Evolutionary conservation across 1,284 basidiomycete species (phyloP).

Genomic region (Somion occarium): DNA sequence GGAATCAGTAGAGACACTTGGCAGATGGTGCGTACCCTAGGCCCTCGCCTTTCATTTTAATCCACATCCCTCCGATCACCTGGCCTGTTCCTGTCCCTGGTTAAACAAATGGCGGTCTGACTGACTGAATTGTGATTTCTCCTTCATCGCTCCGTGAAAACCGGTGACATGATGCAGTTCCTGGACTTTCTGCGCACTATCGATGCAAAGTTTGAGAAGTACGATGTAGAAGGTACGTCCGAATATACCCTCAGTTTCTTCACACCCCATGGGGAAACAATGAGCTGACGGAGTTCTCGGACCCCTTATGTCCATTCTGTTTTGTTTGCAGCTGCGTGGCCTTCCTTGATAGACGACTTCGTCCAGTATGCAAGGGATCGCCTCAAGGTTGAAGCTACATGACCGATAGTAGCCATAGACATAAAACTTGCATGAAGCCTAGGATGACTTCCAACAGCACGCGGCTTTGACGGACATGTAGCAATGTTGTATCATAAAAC

Average conservation of each 20-base stretch:
- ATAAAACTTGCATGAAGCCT: too few species aligned
- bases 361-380: slow-evolving; percentile 62
- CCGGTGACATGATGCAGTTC: slow-evolving; percentile 43
- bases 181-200: slow-evolving; percentile 80
- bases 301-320: too few species aligned
- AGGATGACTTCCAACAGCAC: too few species aligned
- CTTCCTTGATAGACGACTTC: slow-evolving; percentile 85
- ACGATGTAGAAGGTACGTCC: slow-evolving; percentile 78
- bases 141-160: not conserved
- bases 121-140: not conserved
- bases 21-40: slow-evolving; percentile 68
- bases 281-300: not conserved
- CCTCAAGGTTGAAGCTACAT: too few species aligned
- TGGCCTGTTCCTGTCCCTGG: not conserved
- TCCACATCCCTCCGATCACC: not conserved
- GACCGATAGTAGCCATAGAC: too few species aligned
- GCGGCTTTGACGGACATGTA: too few species aligned
- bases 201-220: slow-evolving; percentile 75
- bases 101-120: not conserved
- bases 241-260: not conserved
- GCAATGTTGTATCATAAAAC: too few species aligned
- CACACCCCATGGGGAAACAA: slow-evolving; percentile 1
- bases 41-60: not conserved
- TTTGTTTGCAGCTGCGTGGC: slow-evolving; percentile 73
- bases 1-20: slow-evolving; percentile 95